Percentiles rank a stretch among this genome's conserved stretches.
Conservation (phyloP, 129 eudicot genomes). For the Saposhnikovia divaricata region DNA sequence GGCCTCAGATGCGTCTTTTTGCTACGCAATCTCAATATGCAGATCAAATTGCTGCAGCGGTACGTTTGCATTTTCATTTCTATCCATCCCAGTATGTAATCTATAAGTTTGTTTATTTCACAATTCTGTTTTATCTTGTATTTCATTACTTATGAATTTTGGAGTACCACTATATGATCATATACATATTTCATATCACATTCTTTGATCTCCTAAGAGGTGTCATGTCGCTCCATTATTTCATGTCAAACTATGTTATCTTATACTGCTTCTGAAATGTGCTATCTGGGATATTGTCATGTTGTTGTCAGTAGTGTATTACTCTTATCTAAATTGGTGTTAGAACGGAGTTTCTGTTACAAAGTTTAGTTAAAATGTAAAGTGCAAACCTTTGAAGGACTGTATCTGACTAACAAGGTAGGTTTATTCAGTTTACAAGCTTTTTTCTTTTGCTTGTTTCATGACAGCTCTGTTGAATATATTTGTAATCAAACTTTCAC, state of each 20-base stretch:
- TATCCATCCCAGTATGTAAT: neutral
- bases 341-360: no score
- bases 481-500: neutral
- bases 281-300: no score
- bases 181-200: neutral
- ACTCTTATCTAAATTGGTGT: neutral
- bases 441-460: neutral
- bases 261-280: neutral
- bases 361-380: no score
- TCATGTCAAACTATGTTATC: neutral
- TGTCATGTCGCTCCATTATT: neutral
- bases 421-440: neutral
- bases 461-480: neutral
- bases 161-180: neutral
- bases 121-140: neutral
- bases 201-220: neutral
- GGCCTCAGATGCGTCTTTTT: constrained; percentile 73
- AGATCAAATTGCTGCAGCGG: constrained; percentile 73
- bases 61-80: constrained; percentile 26
- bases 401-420: neutral
- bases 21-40: constrained; percentile 76
- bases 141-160: neutral
- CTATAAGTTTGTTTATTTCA: neutral
- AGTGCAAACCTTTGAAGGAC: neutral
- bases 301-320: neutral